Percentiles rank a stretch among this genome's conserved stretches.
Conservation (phyloP, 2,329 filamentous ascomycete genomes). For the Macrophomina phaseolina region DNA sequence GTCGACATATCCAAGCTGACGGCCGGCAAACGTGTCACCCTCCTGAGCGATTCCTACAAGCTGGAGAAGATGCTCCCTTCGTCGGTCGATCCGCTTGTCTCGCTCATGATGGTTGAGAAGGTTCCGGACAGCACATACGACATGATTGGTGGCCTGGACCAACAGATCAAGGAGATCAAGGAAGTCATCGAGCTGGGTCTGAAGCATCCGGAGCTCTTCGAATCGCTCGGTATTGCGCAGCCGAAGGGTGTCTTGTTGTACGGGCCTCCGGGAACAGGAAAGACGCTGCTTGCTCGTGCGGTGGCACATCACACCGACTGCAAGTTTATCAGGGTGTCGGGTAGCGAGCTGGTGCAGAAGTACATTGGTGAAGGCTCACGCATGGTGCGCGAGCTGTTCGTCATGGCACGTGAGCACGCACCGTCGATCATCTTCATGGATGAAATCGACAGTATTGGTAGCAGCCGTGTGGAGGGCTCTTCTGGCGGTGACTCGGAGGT, state of each 20-base stretch:
- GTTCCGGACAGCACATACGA: constrained; percentile 99
- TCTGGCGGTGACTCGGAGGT: constrained; percentile 97
- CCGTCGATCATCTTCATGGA: constrained; percentile 99
- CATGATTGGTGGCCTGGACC: constrained; percentile 98
- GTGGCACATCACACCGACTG: constrained; percentile 98
- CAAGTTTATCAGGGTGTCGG: constrained; percentile 97
- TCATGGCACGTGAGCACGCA: constrained; percentile 98
- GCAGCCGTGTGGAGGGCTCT: constrained; percentile 92
- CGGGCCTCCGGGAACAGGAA: constrained; percentile 94
- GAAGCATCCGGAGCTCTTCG: constrained; percentile 98
- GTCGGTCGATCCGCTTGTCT: constrained; percentile 96
- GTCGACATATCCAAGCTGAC: constrained; percentile 97
- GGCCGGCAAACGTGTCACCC: constrained; percentile 93
- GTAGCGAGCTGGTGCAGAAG: constrained; percentile 96
- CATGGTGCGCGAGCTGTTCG: constrained; percentile 98
- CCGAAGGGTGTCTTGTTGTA: constrained; percentile 97
- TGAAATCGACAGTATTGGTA: constrained; percentile 98
- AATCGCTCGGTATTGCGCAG: constrained; percentile 97
- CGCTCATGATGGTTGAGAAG: constrained; percentile 99
- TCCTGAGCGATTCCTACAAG: constrained; percentile 97
- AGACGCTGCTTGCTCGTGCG: constrained; percentile 91
- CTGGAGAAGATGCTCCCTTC: constrained; percentile 98
- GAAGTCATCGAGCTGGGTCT: constrained; percentile 98
- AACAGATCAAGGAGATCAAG: constrained; percentile 99
- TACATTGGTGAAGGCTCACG: constrained; percentile 98